Evolutionary conservation across 2,329 filamentous ascomycete species (phyloP), one percentile per base, ranked within the genome.

Genomic region (Beauveria varroae): DNA sequence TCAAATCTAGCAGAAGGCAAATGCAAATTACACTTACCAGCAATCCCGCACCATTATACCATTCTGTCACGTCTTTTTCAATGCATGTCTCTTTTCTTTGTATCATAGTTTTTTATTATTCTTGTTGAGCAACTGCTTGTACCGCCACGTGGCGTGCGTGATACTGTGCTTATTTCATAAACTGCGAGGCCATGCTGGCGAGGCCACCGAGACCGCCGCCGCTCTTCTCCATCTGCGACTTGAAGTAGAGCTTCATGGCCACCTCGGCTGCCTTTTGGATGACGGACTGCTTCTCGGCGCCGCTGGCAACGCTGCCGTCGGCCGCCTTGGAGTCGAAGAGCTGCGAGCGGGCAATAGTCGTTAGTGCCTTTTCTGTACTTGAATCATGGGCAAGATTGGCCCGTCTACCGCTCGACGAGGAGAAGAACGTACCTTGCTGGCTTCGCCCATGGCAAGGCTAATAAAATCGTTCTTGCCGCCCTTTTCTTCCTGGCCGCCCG

Each of bases 201-300:
- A 84, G 68, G 6, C 79, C 72, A 20, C 57, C 57, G 22, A 60
- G 24, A 20, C 50, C 57, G 20, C 57, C 57, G 26, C 74, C 79
- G 60, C 69, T 64, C 64, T 68, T 62, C 65, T 80, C 74, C 22
- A 81, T 82, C 72, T 91, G 82, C 67, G 83, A 86, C 83, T 96
- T 93, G 79, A 96, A 77, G 74, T 93, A 96, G 85, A 96, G 89
- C 83, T 96, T 92, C 68, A 96, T 74, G 3, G 92, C 93, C 83
- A 90, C 88, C 80, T 96, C 87, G 1, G 86, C 92, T 3, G 93
- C 93, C 73, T 86, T 80, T 71, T 89, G 86, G 52, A 97, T 79
- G 55, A 86, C 91, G 53, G 86, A 86, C 75, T 96, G 86, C 83
- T 96, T 96, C 75, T 84, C 89, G 5, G 88, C 83, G 28, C 81